Base-by-base conservation (phyloP, 169 alveolate genomes). In the Toxoplasma gondii region DNA sequence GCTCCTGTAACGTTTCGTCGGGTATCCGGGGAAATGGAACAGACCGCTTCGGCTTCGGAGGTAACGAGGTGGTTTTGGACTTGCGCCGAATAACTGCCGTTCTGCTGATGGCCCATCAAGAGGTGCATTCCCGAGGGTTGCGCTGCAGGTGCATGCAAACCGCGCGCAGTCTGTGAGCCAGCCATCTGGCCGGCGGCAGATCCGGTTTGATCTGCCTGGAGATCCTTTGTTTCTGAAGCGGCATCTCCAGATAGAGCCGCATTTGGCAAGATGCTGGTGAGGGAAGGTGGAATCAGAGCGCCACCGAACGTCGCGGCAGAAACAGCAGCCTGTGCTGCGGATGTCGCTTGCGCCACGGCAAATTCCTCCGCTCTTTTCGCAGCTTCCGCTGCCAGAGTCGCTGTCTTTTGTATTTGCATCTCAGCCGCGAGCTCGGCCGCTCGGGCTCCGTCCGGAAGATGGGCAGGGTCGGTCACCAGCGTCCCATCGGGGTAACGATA, bases 401-500 rank as follows among this genome's bases (percentile, higher is more conserved):
- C 92, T 12, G 92, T 87, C 45, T 45, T 31, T 36, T 87, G 49
- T 31, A 87, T 0, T 10, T 53, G 43, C n/a, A 70, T 70, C 41
- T n/a, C 22, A 34, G 92, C 92, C 29, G 92, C 80, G 0, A 31
- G 24, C 36, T 87, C 92, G 19, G 80, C 92, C 12, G 80, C 92
- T 54, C 49, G 24, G 36, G 92, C 92, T 0, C 92, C 92, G 31
- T 87, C 92, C 12, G 92, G 92, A n/a, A 87, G 80, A n/a, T 87
- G 92, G 0, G 92, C 92, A 34, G 92, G 92, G 92, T 87, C 49
- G 49, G 92, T 87, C 53, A 87, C 92, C 44, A 34, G 17, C 39
- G 92, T 87, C 29, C 92, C 92, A 38, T 87, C 92, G 1, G 74
- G 58, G 49, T 87, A 87, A 19, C 44, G 81, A 29, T 87, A 87